Evolutionary conservation across 2,329 filamentous ascomycete species (phyloP).

Genomic region (Aureobasidium namibiae): DNA sequence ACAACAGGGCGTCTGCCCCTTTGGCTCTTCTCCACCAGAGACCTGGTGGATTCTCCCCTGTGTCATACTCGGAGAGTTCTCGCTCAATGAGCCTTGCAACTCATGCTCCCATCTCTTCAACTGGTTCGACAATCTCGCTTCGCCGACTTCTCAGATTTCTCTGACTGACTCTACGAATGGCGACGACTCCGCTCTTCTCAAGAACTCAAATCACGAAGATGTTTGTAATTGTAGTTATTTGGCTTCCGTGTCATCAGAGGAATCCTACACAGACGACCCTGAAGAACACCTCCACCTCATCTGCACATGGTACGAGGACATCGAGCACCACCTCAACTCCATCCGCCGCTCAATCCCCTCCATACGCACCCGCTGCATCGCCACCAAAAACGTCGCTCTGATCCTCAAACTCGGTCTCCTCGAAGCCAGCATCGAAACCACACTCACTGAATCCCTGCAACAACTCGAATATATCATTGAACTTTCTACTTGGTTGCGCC

Average conservation of each 20-base stretch:
- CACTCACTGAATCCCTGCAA: neutral
- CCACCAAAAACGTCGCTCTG: neutral
- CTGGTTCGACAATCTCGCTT: neutral
- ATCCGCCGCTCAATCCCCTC: neutral
- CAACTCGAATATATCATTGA: neutral
- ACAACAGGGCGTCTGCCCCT: neutral
- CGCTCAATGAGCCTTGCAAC: neutral
- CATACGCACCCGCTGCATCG: neutral
- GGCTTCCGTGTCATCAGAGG: too few relatives aligned
- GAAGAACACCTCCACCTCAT: neutral
- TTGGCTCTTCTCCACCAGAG: neutral
- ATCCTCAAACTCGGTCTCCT: neutral
- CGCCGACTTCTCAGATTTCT: too few relatives aligned
- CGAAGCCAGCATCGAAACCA: neutral
- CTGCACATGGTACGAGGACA: neutral
- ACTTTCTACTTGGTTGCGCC: neutral
- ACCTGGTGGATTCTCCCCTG: neutral
- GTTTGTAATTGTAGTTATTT: too few relatives aligned
- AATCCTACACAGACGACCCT: too few relatives aligned
- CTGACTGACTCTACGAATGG: too few relatives aligned
- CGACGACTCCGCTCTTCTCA: too few relatives aligned
- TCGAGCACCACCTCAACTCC: neutral
- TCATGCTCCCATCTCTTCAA: neutral
- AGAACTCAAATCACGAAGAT: too few relatives aligned
- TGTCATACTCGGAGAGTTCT: neutral